These are phyloP conservation scores for Annulohypoxylon nitens DNA, from an alignment of 495 filamentous ascomycete genomes.

Conservation along the genomic window DNA sequence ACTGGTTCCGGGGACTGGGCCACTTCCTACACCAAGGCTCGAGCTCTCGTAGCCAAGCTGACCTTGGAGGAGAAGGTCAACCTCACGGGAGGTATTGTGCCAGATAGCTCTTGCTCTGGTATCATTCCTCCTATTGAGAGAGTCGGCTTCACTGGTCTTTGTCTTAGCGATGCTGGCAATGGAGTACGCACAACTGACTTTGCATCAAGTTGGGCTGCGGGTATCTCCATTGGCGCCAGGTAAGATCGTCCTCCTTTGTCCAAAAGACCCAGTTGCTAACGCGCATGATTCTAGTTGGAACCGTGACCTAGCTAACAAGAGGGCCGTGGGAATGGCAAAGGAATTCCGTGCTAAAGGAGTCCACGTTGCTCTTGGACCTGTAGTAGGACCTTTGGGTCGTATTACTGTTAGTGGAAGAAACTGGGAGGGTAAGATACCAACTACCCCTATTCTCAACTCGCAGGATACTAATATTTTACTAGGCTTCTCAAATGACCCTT, in stretches of 20 bases:
- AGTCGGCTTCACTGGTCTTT: constrained; percentile 72
- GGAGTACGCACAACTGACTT: constrained; percentile 71
- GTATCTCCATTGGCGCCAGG: constrained; percentile 70
- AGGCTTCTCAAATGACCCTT: constrained; percentile 65
- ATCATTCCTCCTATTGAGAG: constrained; percentile 65
- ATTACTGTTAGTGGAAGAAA: constrained; percentile 67
- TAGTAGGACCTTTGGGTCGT: constrained; percentile 69
- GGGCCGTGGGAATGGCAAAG: constrained; percentile 63
- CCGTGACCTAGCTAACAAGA: constrained; percentile 61
- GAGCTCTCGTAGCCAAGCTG: constrained; percentile 66
- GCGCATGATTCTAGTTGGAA: constrained; percentile 67
- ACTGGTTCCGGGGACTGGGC: constrained; percentile 60
- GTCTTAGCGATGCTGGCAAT: constrained; percentile 73
- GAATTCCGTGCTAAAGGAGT: constrained; percentile 74
- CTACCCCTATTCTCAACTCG: neutral
- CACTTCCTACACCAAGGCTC: constrained; percentile 65
- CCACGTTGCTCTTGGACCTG: constrained; percentile 75
- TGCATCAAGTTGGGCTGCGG: constrained; percentile 69
- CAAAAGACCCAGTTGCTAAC: constrained; percentile 3
- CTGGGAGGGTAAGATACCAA: constrained; percentile 61
- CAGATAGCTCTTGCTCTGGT: constrained; percentile 66
- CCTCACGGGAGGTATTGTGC: constrained; percentile 63
- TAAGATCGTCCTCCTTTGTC: constrained; percentile 44
- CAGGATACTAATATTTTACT: constrained; percentile 4
- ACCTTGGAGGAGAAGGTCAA: constrained; percentile 72